phyloP scores from a whole-genome alignment of 2,329 filamentous ascomycete genomes.

The Alternaria gaisen region DNA sequence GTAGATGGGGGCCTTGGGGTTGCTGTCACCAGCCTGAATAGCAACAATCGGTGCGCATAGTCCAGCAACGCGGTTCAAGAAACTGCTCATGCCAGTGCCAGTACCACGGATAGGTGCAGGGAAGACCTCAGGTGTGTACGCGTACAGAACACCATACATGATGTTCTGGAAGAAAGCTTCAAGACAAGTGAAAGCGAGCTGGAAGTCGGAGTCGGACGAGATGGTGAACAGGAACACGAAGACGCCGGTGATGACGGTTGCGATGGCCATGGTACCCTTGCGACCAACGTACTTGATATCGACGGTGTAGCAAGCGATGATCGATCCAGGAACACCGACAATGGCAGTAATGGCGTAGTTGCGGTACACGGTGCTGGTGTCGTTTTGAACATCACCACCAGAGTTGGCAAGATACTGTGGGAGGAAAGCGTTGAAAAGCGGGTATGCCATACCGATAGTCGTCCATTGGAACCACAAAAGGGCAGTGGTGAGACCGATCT shows the following conservation, averaged over 20 bases:
- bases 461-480: constrained; percentile 82
- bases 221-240: constrained; percentile 73
- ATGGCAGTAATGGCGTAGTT: constrained; percentile 84
- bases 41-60: constrained; percentile 75
- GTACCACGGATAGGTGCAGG: constrained; percentile 76
- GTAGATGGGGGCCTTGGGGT: constrained; percentile 55
- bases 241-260: constrained; percentile 71
- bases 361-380: constrained; percentile 66
- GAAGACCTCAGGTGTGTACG: constrained; percentile 80
- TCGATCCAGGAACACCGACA: constrained; percentile 77
- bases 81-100: constrained; percentile 75
- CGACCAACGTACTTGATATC: constrained; percentile 76
- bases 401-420: constrained; percentile 80
- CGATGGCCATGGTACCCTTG: constrained; percentile 74
- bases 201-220: constrained; percentile 64
- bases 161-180: constrained; percentile 72
- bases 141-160: constrained; percentile 75
- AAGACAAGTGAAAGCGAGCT: constrained; percentile 72
- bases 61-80: constrained; percentile 73
- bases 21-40: constrained; percentile 49
- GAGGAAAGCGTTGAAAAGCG: constrained; percentile 89
- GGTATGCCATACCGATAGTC: constrained; percentile 85
- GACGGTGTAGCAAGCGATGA: constrained; percentile 78
- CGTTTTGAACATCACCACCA: constrained; percentile 41
- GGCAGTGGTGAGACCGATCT: constrained; percentile 58